Evolutionary conservation across 805 yeast genomes (phyloP), one percentile per base, ranked within the genome.

Genomic region (Candida parachauliodes): DNA sequence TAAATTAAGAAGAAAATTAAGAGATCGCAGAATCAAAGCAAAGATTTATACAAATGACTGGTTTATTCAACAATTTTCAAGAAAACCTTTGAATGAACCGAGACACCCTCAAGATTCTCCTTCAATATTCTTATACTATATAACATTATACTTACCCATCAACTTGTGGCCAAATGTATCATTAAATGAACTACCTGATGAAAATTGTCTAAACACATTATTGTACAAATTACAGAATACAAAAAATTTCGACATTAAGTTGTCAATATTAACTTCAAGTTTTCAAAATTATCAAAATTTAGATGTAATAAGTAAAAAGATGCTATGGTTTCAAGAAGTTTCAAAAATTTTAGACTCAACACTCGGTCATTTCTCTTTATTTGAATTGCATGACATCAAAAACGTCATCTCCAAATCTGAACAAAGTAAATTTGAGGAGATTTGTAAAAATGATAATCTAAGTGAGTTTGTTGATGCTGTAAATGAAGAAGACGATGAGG

Each of bases 1-100:
- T 29, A 60, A 67, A 38, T 48, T 55, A 10, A 57, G 80, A 32
- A 59, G 83, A 24, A 63, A 63, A 39, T 50, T 54, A 2, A 63
- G 74, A 27, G 77, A 76, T 40, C 57, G 65, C 25, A 43, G 60
- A 2, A 54, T 57, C 30, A 60, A 72, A 35, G 74, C 72, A 1
- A 62, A 57, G 40, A 19, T 46, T 10, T 24, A 39, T n/a, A 41
- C 48, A 8, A 39, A 42, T 23, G 46, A 44, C 12, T 46, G 50
- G 50, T 34, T 44, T 8, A 9, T 37, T n/a, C 36, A 44, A 25
- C 40, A 37, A 16, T 46, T 46, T 37, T 43, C 46, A 9, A 34
- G 26, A 22, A 23, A 32, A 9, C 30, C 23, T 4, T 24, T 40
- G 10, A n/a, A 19, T 23, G 42, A 34, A 32, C 31, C 43, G 4